Evolutionary conservation across 1,139 yeast species (phyloP).

Genomic region (Yamadazyma spencermartinsiae): DNA sequence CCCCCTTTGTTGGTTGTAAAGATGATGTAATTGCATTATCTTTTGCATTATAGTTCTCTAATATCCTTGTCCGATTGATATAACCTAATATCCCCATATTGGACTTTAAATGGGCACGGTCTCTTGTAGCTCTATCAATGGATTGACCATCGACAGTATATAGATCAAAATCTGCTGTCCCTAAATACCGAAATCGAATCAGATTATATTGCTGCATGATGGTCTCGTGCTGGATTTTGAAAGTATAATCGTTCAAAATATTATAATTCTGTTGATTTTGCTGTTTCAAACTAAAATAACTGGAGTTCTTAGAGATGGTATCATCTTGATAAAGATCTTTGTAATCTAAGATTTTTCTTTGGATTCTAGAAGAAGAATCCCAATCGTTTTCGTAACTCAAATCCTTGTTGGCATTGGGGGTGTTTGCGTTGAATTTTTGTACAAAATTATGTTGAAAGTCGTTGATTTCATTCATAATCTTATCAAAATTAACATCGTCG

Average conservation of each 20-base stretch:
- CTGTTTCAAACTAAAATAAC: conserved; percentile 13
- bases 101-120: conserved; percentile 9
- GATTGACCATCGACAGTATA: conserved; percentile 8
- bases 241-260: conserved; percentile 19
- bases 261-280: conserved; percentile 4
- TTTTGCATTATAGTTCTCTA: no score
- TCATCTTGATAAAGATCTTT: conserved; percentile 28
- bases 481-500: conserved; percentile 16
- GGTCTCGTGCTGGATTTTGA: conserved; percentile 41
- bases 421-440: conserved; percentile 20
- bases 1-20: neutral
- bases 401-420: conserved; percentile 4
- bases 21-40: neutral
- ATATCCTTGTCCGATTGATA: conserved; percentile 12
- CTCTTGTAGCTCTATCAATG: conserved; percentile 1
- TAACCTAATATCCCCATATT: conserved; percentile 19
- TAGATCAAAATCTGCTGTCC: conserved; percentile 10
- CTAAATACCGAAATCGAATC: conserved; percentile 37
- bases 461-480: conserved; percentile 31
- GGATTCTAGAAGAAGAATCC: conserved; percentile 24
- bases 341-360: conserved; percentile 38
- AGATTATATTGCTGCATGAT: conserved; percentile 38
- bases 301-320: conserved; percentile 8
- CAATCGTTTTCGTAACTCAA: neutral
- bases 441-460: conserved; percentile 35